Evolutionary conservation across 2,329 filamentous ascomycete species (phyloP).

Genomic region (Metarhizium guizhouense): DNA sequence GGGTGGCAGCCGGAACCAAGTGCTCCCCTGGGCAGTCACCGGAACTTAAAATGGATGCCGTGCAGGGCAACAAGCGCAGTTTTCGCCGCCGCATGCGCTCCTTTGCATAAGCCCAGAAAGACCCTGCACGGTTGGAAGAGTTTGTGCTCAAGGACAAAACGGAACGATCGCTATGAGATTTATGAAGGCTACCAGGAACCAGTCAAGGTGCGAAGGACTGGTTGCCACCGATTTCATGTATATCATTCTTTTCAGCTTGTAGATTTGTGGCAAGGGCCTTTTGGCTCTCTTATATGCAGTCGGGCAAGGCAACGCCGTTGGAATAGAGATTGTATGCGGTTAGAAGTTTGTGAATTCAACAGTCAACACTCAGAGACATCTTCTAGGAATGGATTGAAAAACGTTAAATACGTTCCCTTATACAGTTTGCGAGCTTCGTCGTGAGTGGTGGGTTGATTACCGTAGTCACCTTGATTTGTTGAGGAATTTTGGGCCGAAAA

Average conservation of each 20-base stretch:
- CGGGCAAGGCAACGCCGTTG: background rate
- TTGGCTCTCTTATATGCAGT: background rate
- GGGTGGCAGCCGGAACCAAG: conserved; percentile 34
- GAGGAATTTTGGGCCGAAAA: no score
- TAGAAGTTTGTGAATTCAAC: no score
- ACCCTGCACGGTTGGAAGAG: no score
- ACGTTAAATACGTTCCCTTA: no score
- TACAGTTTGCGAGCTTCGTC: no score
- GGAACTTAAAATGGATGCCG: conserved; percentile 24
- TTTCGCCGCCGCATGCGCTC: conserved; percentile 21
- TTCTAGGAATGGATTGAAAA: no score
- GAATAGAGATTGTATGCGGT: no score
- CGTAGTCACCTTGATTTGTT: no score
- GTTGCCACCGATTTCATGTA: background rate
- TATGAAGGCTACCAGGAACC: background rate
- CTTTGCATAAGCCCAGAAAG: background rate
- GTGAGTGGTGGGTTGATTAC: no score
- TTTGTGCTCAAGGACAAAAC: background rate
- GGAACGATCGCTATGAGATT: background rate
- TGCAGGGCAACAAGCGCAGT: conserved; percentile 7
- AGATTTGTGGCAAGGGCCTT: background rate
- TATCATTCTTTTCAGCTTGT: background rate
- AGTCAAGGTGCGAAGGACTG: background rate
- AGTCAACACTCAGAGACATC: no score
- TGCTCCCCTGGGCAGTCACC: conserved; percentile 29